Conservation (phyloP, 805 yeast species). For the Torulaspora delbrueckii region DNA sequence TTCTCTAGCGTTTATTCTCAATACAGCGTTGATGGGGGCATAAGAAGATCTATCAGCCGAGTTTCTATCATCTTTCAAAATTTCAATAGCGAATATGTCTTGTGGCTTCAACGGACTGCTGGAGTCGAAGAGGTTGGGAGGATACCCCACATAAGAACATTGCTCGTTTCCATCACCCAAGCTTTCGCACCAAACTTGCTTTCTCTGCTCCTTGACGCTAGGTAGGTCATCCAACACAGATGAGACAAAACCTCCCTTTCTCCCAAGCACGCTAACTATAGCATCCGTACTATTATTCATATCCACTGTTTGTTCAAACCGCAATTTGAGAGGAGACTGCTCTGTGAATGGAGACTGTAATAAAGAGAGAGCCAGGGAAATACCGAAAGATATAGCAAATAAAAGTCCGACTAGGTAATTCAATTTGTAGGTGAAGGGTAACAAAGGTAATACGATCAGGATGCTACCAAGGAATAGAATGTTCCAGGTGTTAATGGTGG, state of each 20-base stretch:
- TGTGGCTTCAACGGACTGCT: constrained; percentile 32
- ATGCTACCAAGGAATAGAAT: constrained; percentile 36
- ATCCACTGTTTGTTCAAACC: constrained; percentile 62
- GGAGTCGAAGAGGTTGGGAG: constrained; percentile 46
- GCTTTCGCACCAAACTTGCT: constrained; percentile 35
- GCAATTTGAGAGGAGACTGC: constrained; percentile 61
- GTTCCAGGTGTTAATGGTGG: constrained; percentile 40
- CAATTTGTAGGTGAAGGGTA: constrained; percentile 67
- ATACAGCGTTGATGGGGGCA: constrained; percentile 61
- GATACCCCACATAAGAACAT: constrained; percentile 49
- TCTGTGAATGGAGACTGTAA: constrained; percentile 54
- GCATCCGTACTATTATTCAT: constrained; percentile 36
- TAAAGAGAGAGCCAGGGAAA: constrained; percentile 39
- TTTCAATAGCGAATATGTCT: constrained; percentile 45
- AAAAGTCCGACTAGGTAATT: constrained; percentile 46
- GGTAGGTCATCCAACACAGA: constrained; percentile 58
- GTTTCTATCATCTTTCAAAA: constrained; percentile 47
- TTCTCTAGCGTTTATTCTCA: constrained; percentile 52
- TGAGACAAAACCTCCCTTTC: constrained; percentile 42
- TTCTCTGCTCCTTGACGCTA: constrained; percentile 42
- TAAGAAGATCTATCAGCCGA: constrained; percentile 46
- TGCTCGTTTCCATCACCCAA: constrained; percentile 45
- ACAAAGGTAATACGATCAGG: constrained; percentile 44
- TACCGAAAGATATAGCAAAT: constrained; percentile 37
- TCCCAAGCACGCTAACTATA: constrained; percentile 46